Evolutionary conservation across 2,329 filamentous ascomycete species (phyloP), one percentile per base, ranked within the genome.

Genomic region (Colletotrichum tofieldiae): DNA sequence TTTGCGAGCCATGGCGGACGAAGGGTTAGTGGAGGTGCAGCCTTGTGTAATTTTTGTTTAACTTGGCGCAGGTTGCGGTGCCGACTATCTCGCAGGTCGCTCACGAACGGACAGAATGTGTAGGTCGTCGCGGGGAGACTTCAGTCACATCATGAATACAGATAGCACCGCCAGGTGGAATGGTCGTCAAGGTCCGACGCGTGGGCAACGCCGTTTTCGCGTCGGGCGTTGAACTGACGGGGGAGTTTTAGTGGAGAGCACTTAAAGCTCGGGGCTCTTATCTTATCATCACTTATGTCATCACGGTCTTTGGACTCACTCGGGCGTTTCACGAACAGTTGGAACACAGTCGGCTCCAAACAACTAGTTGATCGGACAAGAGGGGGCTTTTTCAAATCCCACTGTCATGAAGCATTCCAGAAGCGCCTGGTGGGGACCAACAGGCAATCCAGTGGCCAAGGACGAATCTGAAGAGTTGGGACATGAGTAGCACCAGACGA

Each of bases 201-300:
- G 70, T 70, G 35, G 39, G 61, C n/a, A 51, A 68, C 51, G 37
- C 54, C 47, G 41, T 68, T 69, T 62, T 69, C 70, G 70, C 70
- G 70, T 72, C 59, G 45, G 45, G 61, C 45, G 49, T 51, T 60
- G 60, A 39, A 49, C 35, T 35, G 66, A 26, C 61, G 45, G 20
- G 29, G 39, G n/a, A 37, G 41, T 11, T 69, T 62, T 67, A 65
- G 60, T 72, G 65, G 65, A 3, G 65, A 60, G 14, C 70, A 70
- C 70, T 72, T 72, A 41, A 69, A 64, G 29, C 18, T 29, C 5
- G 26, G n/a, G 29, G 41, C 7, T 9, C 39, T 59, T 69, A 72
- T 59, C 65, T 64, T 65, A 54, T 70, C 65, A 8, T 9, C 2
- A 3, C 29, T 72, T 70, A 72, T 60, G 45, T 72, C 37, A 72